Evolutionary conservation across 805 yeast genomes (phyloP), one percentile per base, ranked within the genome.

Genomic region (Candida methanosorbosa): DNA sequence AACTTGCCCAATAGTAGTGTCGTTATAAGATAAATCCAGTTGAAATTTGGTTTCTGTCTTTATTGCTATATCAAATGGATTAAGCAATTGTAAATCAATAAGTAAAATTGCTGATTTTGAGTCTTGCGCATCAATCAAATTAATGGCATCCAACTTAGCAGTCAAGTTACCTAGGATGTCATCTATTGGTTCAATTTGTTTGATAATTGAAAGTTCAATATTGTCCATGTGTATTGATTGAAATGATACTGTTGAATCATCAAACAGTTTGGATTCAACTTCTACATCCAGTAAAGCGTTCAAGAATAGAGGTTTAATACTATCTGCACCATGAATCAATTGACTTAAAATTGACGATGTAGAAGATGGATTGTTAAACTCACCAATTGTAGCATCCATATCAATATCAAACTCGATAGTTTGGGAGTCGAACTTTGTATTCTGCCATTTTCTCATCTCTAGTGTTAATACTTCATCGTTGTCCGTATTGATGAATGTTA

Each of bases 1-100:
- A 5, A 62, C 28, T 6, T 37, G 34, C 0, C 68, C 75, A 25
- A 70, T 42, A 1, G 20, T 33, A 0, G 68, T 53, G 2, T 52
- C 54, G 35, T 66, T 62, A 39, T 49, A 55, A 2, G 25, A 29
- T 13, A 52, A 20, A 24, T 43, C 50, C 36, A 51, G 33, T 12
- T 30, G 39, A 6, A 59, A n/a, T 7, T 43, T 37, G 3, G 27
- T 12, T 17, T 16, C 21, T 4, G 13, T 22, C 3, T 5, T 56
- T 48, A 4, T 57, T 23, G 3, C 47, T 8, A 46, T 32, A 15
- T 42, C 42, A 17, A 60, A 42, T 1, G 70, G 67, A 40, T 66
- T 68, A 11, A 35, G 24, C 3, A 67, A 23, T 14, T 50, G 53
- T 5, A 60, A 22, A 27, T 55, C 62, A 21, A 59, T 47, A 28